Evolutionary conservation across 1,284 basidiomycete genomes (phyloP).

Genomic region (Chondrostereum purpureum): DNA sequence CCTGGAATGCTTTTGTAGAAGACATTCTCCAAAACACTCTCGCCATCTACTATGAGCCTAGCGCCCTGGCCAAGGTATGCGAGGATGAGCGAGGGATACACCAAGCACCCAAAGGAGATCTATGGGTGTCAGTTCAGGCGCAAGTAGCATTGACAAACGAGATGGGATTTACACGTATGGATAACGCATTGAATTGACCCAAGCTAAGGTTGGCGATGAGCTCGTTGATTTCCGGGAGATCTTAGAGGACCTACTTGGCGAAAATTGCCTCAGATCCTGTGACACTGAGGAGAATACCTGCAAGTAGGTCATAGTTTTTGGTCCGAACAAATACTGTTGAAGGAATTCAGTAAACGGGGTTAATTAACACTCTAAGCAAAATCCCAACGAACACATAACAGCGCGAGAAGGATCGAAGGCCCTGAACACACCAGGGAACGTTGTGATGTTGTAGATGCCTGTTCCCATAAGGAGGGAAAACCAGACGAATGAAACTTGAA

Average conservation of each 20-base stretch:
- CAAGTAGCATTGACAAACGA: no score
- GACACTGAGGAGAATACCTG: conserved; percentile 57
- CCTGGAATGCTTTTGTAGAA: conserved; percentile 66
- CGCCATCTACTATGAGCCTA: conserved; percentile 44
- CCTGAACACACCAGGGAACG: conserved; percentile 53
- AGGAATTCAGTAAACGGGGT: no score
- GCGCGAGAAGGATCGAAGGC: conserved; percentile 65
- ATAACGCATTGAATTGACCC: conserved; percentile 57
- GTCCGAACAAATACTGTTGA: conserved; percentile 56
- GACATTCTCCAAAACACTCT: conserved; percentile 42
- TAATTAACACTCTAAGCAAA: no score
- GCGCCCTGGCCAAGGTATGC: conserved; percentile 70
- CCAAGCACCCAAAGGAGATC: conserved; percentile 45
- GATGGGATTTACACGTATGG: conserved; percentile 38
- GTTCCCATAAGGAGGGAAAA: conserved; percentile 42
- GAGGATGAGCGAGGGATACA: conserved; percentile 57
- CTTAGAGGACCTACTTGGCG: conserved; percentile 40
- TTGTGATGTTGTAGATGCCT: conserved; percentile 54
- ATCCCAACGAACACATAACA: conserved; percentile 35
- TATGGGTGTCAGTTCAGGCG: no score
- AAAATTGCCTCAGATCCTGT: conserved; percentile 68
- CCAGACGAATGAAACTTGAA: conserved; percentile 51
- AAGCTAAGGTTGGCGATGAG: no score
- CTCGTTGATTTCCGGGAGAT: no score
- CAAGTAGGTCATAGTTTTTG: conserved; percentile 49